Evolutionary conservation across 2,329 filamentous ascomycete genomes (phyloP), one percentile per base, ranked within the genome.

Genomic region (Didymella sp.): DNA sequence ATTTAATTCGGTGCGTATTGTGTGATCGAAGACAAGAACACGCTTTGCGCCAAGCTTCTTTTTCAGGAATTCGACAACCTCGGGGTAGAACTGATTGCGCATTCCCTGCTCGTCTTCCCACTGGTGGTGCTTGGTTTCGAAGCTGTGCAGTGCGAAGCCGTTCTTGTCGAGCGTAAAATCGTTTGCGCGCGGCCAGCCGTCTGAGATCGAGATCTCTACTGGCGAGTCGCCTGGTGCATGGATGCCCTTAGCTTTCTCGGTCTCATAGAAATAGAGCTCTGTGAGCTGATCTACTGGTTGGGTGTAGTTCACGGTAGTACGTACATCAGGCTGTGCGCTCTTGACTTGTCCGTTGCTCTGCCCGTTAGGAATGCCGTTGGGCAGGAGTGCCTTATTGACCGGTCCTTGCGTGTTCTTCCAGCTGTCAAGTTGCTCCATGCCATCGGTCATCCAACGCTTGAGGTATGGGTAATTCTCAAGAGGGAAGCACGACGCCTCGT

Each of bases 21-120:
- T 82, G 58, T 82, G 80, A 65, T 82, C 80, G 66, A 82, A 82
- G 51, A 83, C 80, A 46, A 81, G 73, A 28, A 82, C 71, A 4
- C 74, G 71, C 22, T 74, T 76, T 8, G 78, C 80, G 15, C 80
- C 79, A 3, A 76, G 74, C 24, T 76, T 77, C 51, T 76, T 73
- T 55, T 81, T 80, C 13, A 82, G 59, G 51, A 82, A 74, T 19
- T 79, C 73, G 27, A 82, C 80, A 15, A 80, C 75, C 59, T 82
- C 78, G 0, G 79, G 77, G 50, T 82, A 82, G 57, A 82, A 82
- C 4, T 75, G 64, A 1, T 62, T 57, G 43, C 72, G 69, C 21
- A 82, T 77, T n/a, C 70, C 58, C 9, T 78, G 75, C 4, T 81
- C 75, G 21, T 81, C 75, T 44, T 77, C 65, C 65, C 79, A 81